A percentile compares a stretch with the other conserved stretches of the same genome.
phyloP scores from a whole-genome alignment of 371 early-diverging fungal genomes.

The Batrachochytrium dendrobatidis region DNA sequence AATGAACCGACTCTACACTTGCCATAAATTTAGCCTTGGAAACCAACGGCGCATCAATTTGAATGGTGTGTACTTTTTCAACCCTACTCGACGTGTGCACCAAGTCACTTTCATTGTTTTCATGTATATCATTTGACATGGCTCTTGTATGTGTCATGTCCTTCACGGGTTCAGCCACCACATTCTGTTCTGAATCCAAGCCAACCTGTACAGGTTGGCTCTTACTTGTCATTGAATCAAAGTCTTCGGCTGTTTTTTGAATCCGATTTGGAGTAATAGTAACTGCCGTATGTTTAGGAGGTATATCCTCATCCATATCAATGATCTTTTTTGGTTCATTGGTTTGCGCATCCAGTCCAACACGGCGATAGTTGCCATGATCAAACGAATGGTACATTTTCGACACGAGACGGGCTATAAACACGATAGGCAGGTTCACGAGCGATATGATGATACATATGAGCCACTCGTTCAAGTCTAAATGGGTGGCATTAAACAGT shows the following conservation, averaged over 20 bases:
- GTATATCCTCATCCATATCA: not conserved
- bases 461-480: constrained; percentile 71
- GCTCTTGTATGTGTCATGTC: too few relatives aligned
- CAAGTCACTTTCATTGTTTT: too few relatives aligned
- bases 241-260: constrained; percentile 7
- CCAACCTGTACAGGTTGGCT: too few relatives aligned
- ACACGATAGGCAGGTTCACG: constrained; percentile 80
- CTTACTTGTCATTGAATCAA: too few relatives aligned
- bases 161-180: too few relatives aligned
- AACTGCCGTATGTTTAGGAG: not conserved
- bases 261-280: not conserved
- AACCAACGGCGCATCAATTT: too few relatives aligned
- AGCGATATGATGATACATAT: constrained; percentile 65
- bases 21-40: too few relatives aligned
- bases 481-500: constrained; percentile 70
- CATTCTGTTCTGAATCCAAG: too few relatives aligned
- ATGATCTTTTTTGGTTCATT: not conserved
- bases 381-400: constrained; percentile 10
- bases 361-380: not conserved
- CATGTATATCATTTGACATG: too few relatives aligned
- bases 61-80: too few relatives aligned
- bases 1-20: too few relatives aligned
- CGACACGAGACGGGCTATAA: constrained; percentile 48
- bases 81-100: too few relatives aligned
- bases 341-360: not conserved